phyloP scores from a whole-genome alignment of 805 yeast species.

The Nakazawaea anatomiae region DNA sequence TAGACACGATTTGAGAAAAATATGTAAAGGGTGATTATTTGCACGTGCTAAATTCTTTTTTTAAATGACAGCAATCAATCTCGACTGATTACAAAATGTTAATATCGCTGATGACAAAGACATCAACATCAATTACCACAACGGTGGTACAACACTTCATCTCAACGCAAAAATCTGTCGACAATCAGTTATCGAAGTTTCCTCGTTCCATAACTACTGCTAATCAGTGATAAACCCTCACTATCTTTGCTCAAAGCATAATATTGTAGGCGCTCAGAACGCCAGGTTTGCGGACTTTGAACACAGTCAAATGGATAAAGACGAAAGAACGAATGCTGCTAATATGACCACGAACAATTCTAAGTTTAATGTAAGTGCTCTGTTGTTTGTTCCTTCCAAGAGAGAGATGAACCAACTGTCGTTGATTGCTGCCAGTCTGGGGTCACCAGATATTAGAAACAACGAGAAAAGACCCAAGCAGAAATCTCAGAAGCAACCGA shows the following conservation, averaged over 20 bases:
- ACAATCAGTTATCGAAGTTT: too few species aligned
- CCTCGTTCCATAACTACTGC: too few species aligned
- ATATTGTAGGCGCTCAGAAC: too few species aligned
- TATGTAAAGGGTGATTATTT: neutral
- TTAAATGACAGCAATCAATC: neutral
- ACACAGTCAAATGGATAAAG: neutral
- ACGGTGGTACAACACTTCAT: too few species aligned
- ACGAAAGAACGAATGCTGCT: neutral
- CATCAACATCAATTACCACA: too few species aligned
- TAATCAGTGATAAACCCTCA: too few species aligned
- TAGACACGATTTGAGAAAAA: too few species aligned
- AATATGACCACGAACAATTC: neutral
- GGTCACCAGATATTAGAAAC: neutral
- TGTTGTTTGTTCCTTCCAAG: conserved; percentile 4
- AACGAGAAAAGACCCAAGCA: neutral
- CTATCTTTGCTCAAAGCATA: too few species aligned
- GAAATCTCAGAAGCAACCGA: neutral
- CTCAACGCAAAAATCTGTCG: too few species aligned
- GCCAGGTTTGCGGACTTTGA: neutral
- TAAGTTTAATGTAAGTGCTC: conserved; percentile 1
- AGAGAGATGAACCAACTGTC: neutral
- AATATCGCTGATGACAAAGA: too few species aligned
- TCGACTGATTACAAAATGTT: too few species aligned
- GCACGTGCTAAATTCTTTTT: neutral
- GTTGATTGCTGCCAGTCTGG: neutral